Percentiles rank a stretch among this genome's conserved stretches.
These are phyloP conservation scores for Flammula alnicola DNA, from an alignment of 1,284 basidiomycete species.

Conservation along the genomic window DNA sequence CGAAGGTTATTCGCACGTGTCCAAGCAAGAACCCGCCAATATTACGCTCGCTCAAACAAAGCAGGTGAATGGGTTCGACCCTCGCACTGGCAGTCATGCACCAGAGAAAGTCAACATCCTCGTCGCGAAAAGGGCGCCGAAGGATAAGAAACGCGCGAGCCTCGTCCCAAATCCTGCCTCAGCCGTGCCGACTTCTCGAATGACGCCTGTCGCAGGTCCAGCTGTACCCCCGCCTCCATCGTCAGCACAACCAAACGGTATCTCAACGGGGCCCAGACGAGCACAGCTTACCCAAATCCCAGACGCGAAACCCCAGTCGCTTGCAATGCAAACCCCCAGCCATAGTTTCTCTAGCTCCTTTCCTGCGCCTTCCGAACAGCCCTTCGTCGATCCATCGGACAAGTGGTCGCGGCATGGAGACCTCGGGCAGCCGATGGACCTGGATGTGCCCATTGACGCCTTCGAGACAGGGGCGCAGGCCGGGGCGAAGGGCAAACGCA, in stretches of 20 bases:
- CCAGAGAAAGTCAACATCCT: slow-evolving; percentile 69
- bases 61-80: slow-evolving; percentile 56
- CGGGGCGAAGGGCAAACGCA: slow-evolving; percentile 51
- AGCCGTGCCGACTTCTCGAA: slow-evolving; percentile 30
- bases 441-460: slow-evolving; percentile 58
- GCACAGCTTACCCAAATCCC: slow-evolving; percentile 24
- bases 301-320: slow-evolving; percentile 19
- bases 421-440: slow-evolving; percentile 44
- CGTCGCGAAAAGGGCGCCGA: slow-evolving; percentile 67
- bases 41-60: slow-evolving; percentile 28
- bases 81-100: slow-evolving; percentile 27
- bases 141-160: slow-evolving; percentile 69
- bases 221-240: slow-evolving; percentile 10
- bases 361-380: slow-evolving; percentile 48
- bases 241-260: slow-evolving; percentile 12
- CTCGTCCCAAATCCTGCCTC: slow-evolving; percentile 46
- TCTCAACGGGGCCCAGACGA: slow-evolving; percentile 18
- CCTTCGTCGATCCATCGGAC: slow-evolving; percentile 40
- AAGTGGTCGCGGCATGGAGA: slow-evolving; percentile 38
- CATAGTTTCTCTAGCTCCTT: slow-evolving; percentile 35
- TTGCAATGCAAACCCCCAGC: slow-evolving; percentile 22
- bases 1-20: slow-evolving; percentile 65
- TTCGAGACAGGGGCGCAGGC: slow-evolving; percentile 39
- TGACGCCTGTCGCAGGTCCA: slow-evolving; percentile 1
- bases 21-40: slow-evolving; percentile 38